phyloP scores from a whole-genome alignment of 257 asterid species.

The Gentiana macrophylla region DNA sequence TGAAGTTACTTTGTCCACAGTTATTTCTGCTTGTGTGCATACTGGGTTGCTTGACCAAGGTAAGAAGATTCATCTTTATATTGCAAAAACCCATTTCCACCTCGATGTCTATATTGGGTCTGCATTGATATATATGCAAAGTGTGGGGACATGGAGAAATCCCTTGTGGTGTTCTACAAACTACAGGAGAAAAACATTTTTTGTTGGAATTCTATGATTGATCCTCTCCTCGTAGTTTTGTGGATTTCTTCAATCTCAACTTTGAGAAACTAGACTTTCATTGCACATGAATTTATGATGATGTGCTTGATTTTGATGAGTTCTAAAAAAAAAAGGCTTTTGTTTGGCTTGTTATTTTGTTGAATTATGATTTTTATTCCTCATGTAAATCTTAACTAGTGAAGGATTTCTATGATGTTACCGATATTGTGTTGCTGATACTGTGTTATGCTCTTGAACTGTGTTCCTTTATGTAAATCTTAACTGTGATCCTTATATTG shows the following conservation, averaged over 20 bases:
- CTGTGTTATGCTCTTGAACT: no score
- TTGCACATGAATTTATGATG: no score
- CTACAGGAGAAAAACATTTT: slow-evolving; percentile 54
- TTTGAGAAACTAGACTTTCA: no score
- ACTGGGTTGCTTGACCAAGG: slow-evolving; percentile 61
- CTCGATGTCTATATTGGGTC: slow-evolving; percentile 61
- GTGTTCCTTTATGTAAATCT: no score
- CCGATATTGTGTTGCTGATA: no score
- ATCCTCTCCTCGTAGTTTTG: slow-evolving; percentile 63
- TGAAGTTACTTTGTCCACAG: slow-evolving; percentile 68
- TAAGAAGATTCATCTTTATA: slow-evolving; percentile 51
- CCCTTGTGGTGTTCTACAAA: slow-evolving; percentile 56
- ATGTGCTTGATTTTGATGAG: no score
- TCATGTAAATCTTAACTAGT: no score
- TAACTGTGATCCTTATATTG: no score
- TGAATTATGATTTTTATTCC: no score
- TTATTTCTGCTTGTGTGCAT: slow-evolving; percentile 82
- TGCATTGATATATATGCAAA: slow-evolving; percentile 83
- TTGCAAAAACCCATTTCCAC: slow-evolving; percentile 18
- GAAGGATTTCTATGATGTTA: no score
- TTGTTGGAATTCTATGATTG: slow-evolving; percentile 73
- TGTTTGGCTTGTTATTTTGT: no score
- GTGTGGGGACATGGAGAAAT: slow-evolving; percentile 64
- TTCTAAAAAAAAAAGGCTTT: no score
- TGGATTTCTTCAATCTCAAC: slow-evolving; percentile 37